Percentiles rank a stretch among this genome's conserved stretches.
phyloP scores from a whole-genome alignment of 225 moss, liverwort and hornwort species.

The Physcomitrellopsis africana region DNA sequence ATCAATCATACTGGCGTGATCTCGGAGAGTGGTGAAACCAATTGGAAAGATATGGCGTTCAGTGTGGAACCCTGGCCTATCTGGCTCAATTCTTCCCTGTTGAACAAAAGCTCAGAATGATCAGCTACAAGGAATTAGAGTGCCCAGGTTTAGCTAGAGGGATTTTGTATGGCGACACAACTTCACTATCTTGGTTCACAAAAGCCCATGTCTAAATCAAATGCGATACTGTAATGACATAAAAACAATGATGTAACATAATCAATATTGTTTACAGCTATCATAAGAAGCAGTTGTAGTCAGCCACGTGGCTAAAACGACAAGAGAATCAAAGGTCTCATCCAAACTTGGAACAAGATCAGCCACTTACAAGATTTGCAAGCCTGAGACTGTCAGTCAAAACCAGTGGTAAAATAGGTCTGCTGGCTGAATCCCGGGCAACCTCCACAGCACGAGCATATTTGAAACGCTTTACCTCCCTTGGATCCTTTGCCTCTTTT shows the following conservation, averaged over 20 bases:
- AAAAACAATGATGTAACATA: neutral
- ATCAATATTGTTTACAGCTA: constrained; percentile 11
- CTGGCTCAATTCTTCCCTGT: constrained; percentile 76
- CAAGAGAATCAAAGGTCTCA: constrained; percentile 12
- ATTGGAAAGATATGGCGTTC: constrained; percentile 74
- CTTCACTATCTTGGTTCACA: neutral
- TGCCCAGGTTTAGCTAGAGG: constrained; percentile 1
- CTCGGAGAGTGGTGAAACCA: constrained; percentile 72
- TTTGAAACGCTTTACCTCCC: constrained; percentile 72
- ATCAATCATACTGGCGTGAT: constrained; percentile 80
- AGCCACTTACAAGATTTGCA: constrained; percentile 58
- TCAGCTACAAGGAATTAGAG: constrained; percentile 26
- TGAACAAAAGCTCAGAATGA: constrained; percentile 22
- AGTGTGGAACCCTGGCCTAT: constrained; percentile 71
- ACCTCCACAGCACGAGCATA: constrained; percentile 67
- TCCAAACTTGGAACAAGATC: constrained; percentile 13
- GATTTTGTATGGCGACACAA: neutral
- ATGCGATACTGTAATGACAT: constrained; percentile 8
- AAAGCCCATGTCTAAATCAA: constrained; percentile 13
- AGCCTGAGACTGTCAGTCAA: constrained; percentile 71
- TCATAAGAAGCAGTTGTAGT: neutral
- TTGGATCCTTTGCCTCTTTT: constrained; percentile 40
- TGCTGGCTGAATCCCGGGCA: constrained; percentile 64
- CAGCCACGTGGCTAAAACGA: constrained; percentile 11
- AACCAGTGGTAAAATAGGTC: constrained; percentile 72